These are phyloP conservation scores for Aspergillus mulundensis DNA, from an alignment of 495 filamentous ascomycete species.

Conservation along the genomic window DNA sequence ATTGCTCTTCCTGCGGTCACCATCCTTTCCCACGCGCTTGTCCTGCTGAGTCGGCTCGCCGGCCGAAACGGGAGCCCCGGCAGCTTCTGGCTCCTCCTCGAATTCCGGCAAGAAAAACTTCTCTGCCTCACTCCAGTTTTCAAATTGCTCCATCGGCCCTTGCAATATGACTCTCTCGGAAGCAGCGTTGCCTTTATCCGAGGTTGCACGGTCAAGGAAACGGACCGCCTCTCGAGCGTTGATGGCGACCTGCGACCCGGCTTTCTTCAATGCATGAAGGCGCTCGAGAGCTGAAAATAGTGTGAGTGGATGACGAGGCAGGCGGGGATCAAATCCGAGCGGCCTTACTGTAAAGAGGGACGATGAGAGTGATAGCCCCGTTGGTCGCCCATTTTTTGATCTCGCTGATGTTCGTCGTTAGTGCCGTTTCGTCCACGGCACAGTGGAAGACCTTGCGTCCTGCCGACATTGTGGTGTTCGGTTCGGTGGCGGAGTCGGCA, in stretches of 20 bases:
- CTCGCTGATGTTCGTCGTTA: constrained; percentile 64
- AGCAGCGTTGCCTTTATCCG: constrained; percentile 47
- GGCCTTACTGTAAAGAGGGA: constrained; percentile 64
- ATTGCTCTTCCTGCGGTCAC: constrained; percentile 16
- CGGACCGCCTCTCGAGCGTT: constrained; percentile 62
- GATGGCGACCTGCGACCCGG: constrained; percentile 49
- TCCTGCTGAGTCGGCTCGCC: constrained; percentile 19
- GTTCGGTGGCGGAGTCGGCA: constrained; percentile 9
- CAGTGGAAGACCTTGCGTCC: constrained; percentile 66
- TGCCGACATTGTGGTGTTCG: constrained; percentile 36
- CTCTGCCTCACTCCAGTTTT: constrained; percentile 59
- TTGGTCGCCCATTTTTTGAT: constrained; percentile 66
- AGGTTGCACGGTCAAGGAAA: constrained; percentile 62
- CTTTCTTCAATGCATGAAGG: constrained; percentile 55
- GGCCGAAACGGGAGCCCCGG: constrained; percentile 15
- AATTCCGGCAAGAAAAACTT: constrained; percentile 54
- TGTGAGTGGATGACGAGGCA: constrained; percentile 15
- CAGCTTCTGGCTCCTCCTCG: constrained; percentile 40
- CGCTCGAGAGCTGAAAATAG: constrained; percentile 49
- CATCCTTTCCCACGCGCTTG: constrained; percentile 13
- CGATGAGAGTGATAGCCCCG: constrained; percentile 59
- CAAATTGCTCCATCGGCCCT: constrained; percentile 55
- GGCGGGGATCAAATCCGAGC: neutral
- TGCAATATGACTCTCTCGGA: constrained; percentile 49
- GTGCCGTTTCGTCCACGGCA: constrained; percentile 68